These are phyloP conservation scores for Sedum album DNA, from an alignment of 164 flowering plant genomes.

Conservation along the genomic window DNA sequence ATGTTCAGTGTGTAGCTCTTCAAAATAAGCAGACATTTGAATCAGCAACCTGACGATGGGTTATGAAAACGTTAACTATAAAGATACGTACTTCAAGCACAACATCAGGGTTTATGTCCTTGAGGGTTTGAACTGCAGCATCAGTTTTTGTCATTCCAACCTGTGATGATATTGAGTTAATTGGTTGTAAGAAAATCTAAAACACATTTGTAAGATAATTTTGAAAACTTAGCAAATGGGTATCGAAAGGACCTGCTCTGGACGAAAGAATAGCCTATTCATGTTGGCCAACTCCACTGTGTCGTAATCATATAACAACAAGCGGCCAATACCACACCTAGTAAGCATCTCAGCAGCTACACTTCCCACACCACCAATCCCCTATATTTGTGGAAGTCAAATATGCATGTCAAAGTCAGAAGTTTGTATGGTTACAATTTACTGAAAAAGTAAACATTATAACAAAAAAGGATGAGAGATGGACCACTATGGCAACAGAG, in stretches of 20 bases:
- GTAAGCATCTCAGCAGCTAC: slow-evolving; percentile 99
- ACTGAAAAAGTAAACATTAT: neutral
- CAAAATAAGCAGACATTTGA: slow-evolving; percentile 8
- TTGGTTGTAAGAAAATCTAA: too few relatives aligned
- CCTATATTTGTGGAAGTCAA: slow-evolving; percentile 34
- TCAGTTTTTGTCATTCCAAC: slow-evolving; percentile 97
- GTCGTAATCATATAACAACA: slow-evolving; percentile 96
- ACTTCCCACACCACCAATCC: slow-evolving; percentile 99
- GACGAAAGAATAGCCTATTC: slow-evolving; percentile 98
- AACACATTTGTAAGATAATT: neutral
- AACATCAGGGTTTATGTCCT: slow-evolving; percentile 96
- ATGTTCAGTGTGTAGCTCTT: slow-evolving; percentile 94
- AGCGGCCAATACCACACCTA: slow-evolving; percentile 96
- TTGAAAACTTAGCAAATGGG: too few relatives aligned
- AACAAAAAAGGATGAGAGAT: slow-evolving; percentile 34
- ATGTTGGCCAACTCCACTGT: slow-evolving; percentile 98
- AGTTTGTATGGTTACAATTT: neutral
- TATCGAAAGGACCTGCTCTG: slow-evolving; percentile 68
- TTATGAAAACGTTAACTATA: neutral
- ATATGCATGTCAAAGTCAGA: neutral
- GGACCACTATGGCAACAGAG: slow-evolving; percentile 92
- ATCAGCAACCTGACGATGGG: neutral
- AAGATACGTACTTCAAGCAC: slow-evolving; percentile 61
- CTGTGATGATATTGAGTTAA: slow-evolving; percentile 23
- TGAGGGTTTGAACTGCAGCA: slow-evolving; percentile 94